These are phyloP conservation scores for Apocynum venetum DNA, from an alignment of 257 asterid genomes.

Conservation along the genomic window DNA sequence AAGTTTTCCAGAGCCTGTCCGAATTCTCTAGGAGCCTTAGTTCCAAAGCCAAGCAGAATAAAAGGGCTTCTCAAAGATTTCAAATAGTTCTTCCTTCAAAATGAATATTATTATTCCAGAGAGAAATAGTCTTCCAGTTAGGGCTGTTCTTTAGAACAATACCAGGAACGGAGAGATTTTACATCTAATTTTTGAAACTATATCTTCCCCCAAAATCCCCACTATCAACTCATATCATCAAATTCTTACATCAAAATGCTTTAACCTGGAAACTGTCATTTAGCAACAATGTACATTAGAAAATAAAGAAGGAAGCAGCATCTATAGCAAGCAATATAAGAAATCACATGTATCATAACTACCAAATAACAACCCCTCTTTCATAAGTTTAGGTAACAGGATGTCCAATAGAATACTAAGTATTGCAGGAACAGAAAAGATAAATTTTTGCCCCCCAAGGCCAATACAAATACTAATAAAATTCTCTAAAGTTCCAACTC, in stretches of 20 bases:
- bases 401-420: not conserved
- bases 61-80: not conserved
- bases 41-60: not conserved
- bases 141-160: too few relatives aligned
- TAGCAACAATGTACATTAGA: not conserved
- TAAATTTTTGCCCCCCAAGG: not conserved
- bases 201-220: not conserved
- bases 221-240: not conserved
- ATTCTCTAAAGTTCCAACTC: not conserved
- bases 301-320: not conserved
- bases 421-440: not conserved
- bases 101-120: not conserved
- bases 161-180: not conserved
- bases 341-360: not conserved
- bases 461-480: slow-evolving; percentile 1
- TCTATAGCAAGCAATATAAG: not conserved
- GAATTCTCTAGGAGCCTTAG: not conserved
- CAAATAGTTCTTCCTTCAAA: not conserved
- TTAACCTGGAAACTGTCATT: not conserved
- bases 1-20: not conserved
- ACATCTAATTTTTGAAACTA: not conserved
- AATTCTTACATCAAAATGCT: not conserved
- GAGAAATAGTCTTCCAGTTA: not conserved
- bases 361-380: not conserved
- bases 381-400: not conserved